Evolutionary conservation across 352 stramenopile genomes (phyloP).

Genomic region (Phytophthora hibernalis): DNA sequence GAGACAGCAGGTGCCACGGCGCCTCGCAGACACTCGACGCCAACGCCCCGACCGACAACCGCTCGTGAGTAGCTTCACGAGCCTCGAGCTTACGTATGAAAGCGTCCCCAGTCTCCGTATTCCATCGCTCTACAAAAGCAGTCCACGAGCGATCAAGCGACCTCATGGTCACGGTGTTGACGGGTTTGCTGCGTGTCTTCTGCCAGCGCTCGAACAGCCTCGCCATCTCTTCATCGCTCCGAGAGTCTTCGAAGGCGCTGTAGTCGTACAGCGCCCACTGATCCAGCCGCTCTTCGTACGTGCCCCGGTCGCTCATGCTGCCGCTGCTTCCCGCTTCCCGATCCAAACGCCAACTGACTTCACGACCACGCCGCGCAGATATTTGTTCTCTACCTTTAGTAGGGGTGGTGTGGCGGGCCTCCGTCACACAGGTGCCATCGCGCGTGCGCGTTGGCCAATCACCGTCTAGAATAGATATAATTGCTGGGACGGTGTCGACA

Average conservation of each 20-base stretch:
- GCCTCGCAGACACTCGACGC: not conserved
- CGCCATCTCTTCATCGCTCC: not conserved
- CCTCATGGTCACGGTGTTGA: slow-evolving; percentile 1
- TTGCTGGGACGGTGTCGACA: too few species aligned
- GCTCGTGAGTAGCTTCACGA: not conserved
- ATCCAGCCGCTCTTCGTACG: not conserved
- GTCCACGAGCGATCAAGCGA: not conserved
- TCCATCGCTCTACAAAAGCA: not conserved
- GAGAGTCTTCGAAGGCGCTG: not conserved
- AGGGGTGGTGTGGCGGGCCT: too few species aligned
- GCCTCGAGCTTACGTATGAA: not conserved
- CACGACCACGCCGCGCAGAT: too few species aligned
- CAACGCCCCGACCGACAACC: not conserved
- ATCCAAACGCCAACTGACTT: too few species aligned
- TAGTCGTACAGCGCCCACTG: slow-evolving; percentile 9
- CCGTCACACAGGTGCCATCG: too few species aligned
- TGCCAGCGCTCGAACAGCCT: not conserved
- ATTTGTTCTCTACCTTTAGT: too few species aligned
- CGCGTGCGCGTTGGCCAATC: too few species aligned
- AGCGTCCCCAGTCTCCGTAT: not conserved
- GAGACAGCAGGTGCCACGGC: not conserved
- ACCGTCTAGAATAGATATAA: too few species aligned
- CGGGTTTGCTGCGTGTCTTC: not conserved
- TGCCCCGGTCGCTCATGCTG: not conserved
- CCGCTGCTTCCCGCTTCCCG: too few species aligned